Conservation (phyloP, 331 rosid genomes). For the Arachis monticola region DNA sequence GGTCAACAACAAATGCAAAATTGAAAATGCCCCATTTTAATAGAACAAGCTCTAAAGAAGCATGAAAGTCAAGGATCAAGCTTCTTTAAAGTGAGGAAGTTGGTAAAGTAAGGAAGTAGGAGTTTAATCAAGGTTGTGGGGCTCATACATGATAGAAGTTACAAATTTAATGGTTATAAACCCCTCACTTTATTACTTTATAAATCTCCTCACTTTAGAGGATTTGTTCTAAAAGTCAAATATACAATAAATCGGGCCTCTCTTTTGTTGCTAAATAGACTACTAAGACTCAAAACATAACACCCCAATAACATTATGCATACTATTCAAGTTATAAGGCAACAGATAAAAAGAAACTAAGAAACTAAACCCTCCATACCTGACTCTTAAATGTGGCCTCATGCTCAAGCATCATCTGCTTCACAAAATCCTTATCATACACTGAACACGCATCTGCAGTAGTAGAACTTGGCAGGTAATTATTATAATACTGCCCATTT, state of each 20-base stretch:
- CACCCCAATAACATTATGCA: conserved; percentile 12
- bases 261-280: not conserved
- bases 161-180: too few relatives aligned
- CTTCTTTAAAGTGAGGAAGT: too few relatives aligned
- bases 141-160: too few relatives aligned
- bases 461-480: conserved; percentile 50
- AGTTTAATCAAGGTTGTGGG: too few relatives aligned
- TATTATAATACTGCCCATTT: conserved; percentile 69
- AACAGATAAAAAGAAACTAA: conserved; percentile 9
- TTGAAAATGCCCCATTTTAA: conserved; percentile 11
- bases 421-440: conserved; percentile 74
- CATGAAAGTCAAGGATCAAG: not conserved
- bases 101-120: too few relatives aligned
- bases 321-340: conserved; percentile 19
- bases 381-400: conserved; percentile 82
- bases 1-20: not conserved
- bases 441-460: conserved; percentile 58
- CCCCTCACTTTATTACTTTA: too few relatives aligned
- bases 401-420: conserved; percentile 88
- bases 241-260: not conserved
- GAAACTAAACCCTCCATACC: conserved; percentile 49
- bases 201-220: too few relatives aligned
- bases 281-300: conserved; percentile 1
- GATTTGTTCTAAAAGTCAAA: not conserved
- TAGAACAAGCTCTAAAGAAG: conserved; percentile 27